These are phyloP conservation scores for Mikania micrantha DNA, from an alignment of 129 eudicot species.

Conservation along the genomic window DNA sequence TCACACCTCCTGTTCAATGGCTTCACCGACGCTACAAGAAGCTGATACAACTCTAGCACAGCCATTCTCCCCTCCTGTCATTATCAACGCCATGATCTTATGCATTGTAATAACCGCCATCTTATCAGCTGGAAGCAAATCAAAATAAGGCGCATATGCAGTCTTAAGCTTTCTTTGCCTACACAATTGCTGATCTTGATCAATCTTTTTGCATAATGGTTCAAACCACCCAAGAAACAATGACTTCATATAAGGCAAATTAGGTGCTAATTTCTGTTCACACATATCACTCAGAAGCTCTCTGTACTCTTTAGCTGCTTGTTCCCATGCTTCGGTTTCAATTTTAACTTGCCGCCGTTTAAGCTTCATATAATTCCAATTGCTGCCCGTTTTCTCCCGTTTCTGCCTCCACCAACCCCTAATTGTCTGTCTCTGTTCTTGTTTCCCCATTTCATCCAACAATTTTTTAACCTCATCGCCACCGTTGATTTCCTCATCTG, in stretches of 20 bases:
- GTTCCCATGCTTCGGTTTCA: constrained; percentile 87
- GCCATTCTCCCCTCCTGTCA: constrained; percentile 77
- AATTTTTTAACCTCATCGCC: constrained; percentile 55
- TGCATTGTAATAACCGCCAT: constrained; percentile 92
- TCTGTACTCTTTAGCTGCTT: constrained; percentile 65
- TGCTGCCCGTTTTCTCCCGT: constrained; percentile 29
- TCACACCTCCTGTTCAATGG: constrained; percentile 86
- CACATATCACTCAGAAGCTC: constrained; percentile 85
- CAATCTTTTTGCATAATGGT: constrained; percentile 60
- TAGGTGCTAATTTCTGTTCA: constrained; percentile 74
- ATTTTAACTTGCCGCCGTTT: constrained; percentile 63
- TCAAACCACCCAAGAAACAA: constrained; percentile 96
- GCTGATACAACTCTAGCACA: constrained; percentile 62
- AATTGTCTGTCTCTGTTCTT: constrained; percentile 29
- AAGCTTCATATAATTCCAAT: constrained; percentile 41
- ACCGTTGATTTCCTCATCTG: constrained; percentile 44
- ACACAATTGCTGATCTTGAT: constrained; percentile 50
- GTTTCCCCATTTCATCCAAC: constrained; percentile 53
- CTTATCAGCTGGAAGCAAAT: constrained; percentile 76
- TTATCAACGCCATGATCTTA: constrained; percentile 74
- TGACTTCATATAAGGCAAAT: constrained; percentile 86
- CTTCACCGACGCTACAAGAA: constrained; percentile 77
- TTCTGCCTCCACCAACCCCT: constrained; percentile 25
- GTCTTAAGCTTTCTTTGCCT: constrained; percentile 45
- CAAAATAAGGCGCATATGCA: constrained; percentile 50